Base-by-base conservation (phyloP, 345 rosid species). In the Euclidium syriacum region DNA sequence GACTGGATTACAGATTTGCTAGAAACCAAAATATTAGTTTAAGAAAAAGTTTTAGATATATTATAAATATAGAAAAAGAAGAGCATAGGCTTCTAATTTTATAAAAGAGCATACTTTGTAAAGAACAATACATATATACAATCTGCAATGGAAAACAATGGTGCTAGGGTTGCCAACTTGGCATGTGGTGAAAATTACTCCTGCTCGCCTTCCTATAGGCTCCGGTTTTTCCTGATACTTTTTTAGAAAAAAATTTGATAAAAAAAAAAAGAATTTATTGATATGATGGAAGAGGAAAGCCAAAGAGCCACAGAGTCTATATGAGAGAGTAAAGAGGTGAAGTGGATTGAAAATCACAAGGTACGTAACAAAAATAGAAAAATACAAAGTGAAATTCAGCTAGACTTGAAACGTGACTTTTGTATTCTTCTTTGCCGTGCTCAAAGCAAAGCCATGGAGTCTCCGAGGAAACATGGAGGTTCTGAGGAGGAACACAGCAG, bases 131-230 rank as follows among this genome's bases (percentile, higher is more conserved):
- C 32, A 59, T 65, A 72, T 64, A 50, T 67, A 75, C n/a, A n/a
- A n/a, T 77, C 68, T 73, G 79, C 79, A 57, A 77, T 72, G 68
- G 49, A 76, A 69, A 76, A 73, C 67, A 70, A 73, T 64, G 81
- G 72, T 67, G 71, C 70, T 50, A 62, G 62, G 73, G 57, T 72
- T 76, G 73, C 79, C 75, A n/a, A n/a, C n/a, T n/a, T n/a, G n/a
- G n/a, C n/a, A 79, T 71, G 79, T 74, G 77, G 77, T 73, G 73
- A 72, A 51, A 61, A 59, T 67, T 73, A 63, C 65, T 57, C 42
- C 42, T 65, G 30, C 70, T 70, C 70, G 74, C 52, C 64, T 48
- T 64, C 60, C 58, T 41, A 64, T 64, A 71, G 61, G 71, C 66
- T 71, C 65, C 75, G 59, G 71, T 42, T 58, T 71, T 70, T 57